Conservation (phyloP, 305 asterid species). For the Stenogyne calaminthoides region DNA sequence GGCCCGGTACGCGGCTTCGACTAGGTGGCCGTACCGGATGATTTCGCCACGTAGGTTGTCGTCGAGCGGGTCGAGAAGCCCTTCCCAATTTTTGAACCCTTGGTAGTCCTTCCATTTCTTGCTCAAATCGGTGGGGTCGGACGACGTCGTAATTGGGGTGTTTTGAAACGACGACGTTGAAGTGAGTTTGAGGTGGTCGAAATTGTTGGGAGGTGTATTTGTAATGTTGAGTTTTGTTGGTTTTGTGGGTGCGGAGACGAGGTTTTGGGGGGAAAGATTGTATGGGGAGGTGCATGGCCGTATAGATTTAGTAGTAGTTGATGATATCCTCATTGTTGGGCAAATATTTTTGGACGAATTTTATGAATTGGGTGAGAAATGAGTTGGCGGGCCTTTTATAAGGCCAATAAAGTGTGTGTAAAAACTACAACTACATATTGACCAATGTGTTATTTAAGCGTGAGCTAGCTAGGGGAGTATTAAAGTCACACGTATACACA, state of each 20-base stretch:
- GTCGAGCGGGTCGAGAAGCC: conserved; percentile 87
- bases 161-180: not conserved
- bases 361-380: not conserved
- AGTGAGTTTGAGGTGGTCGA: not conserved
- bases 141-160: conserved; percentile 15
- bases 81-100: conserved; percentile 82
- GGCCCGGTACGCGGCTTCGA: conserved; percentile 71
- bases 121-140: conserved; percentile 1
- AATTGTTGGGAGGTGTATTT: conserved; percentile 14
- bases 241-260: not conserved
- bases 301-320: conserved; percentile 29
- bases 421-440: not conserved
- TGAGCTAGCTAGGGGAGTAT: not conserved
- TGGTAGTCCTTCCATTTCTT: conserved; percentile 81
- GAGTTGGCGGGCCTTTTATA: conserved; percentile 30
- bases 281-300: conserved; percentile 37
- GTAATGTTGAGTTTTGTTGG: conserved; percentile 16
- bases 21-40: conserved; percentile 75
- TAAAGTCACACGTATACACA: not conserved
- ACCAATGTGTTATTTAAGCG: not conserved
- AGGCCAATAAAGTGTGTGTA: conserved; percentile 4
- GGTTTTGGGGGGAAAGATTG: not conserved
- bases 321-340: conserved; percentile 32
- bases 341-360: not conserved
- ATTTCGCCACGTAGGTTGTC: conserved; percentile 71